Evolutionary conservation across 2,329 filamentous ascomycete species (phyloP).

Genomic region (Colletotrichum spinosum): DNA sequence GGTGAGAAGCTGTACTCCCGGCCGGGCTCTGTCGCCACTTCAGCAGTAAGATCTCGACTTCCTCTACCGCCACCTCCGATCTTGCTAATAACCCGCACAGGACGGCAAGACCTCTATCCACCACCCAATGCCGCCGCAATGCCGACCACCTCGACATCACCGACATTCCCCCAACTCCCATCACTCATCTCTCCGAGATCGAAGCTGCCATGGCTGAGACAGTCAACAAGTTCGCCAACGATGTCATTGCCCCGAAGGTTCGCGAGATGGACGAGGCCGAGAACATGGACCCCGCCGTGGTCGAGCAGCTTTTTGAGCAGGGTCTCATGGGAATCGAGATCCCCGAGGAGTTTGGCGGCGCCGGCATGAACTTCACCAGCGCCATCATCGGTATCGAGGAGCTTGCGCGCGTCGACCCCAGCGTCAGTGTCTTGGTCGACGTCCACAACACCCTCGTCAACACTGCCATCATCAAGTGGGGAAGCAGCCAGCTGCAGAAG

Average conservation of each 20-base stretch:
- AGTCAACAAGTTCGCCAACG: conserved; percentile 90
- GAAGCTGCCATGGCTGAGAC: conserved; percentile 90
- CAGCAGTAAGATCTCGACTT: conserved; percentile 45
- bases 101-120: conserved; percentile 68
- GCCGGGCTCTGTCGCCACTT: conserved; percentile 36
- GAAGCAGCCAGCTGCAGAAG: conserved; percentile 80
- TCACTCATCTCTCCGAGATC: conserved; percentile 91
- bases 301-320: conserved; percentile 96
- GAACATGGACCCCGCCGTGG: conserved; percentile 86
- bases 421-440: conserved; percentile 93
- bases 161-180: conserved; percentile 88
- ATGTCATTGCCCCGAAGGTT: conserved; percentile 89
- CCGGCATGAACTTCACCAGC: conserved; percentile 98
- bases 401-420: conserved; percentile 91
- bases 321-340: conserved; percentile 98
- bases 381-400: conserved; percentile 98
- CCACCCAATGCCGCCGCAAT: conserved; percentile 66
- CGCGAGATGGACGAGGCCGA: conserved; percentile 99
- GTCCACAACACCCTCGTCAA: conserved; percentile 99
- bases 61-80: background rate
- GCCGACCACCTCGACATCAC: conserved; percentile 70
- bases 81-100: conserved; percentile 1
- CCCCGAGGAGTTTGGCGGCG: conserved; percentile 94
- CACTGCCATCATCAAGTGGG: conserved; percentile 90
- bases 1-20: conserved; percentile 41